Percentiles rank a stretch among this genome's conserved stretches.
These are phyloP conservation scores for Cytospora mali DNA, from an alignment of 2,329 filamentous ascomycete species.

Conservation along the genomic window DNA sequence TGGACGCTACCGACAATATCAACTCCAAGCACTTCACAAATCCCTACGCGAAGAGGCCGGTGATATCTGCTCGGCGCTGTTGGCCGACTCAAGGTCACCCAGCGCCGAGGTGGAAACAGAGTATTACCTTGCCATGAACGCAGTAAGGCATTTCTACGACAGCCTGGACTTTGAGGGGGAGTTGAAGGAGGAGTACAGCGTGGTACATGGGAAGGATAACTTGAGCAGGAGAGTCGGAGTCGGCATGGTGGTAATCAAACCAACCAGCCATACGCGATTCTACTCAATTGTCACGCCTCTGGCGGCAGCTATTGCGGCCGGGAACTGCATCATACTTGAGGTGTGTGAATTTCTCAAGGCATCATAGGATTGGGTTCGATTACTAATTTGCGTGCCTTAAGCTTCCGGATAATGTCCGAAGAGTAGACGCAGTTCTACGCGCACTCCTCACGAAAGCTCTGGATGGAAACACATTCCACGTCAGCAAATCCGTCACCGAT, in stretches of 20 bases:
- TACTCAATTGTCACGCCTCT: constrained; percentile 39
- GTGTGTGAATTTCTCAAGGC: constrained; percentile 22
- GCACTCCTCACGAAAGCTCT: constrained; percentile 32
- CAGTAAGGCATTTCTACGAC: constrained; percentile 36
- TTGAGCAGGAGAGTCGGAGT: constrained; percentile 30
- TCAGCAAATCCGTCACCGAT: constrained; percentile 31
- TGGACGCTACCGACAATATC: constrained; percentile 42
- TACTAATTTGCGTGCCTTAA: constrained; percentile 11
- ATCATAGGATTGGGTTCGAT: not conserved
- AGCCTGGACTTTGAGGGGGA: constrained; percentile 34
- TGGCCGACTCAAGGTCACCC: constrained; percentile 35
- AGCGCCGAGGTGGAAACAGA: constrained; percentile 40
- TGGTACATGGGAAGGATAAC: constrained; percentile 34
- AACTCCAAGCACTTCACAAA: constrained; percentile 42
- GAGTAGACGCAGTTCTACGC: constrained; percentile 32
- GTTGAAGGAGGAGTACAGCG: constrained; percentile 37
- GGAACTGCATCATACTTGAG: constrained; percentile 41
- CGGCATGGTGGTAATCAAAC: constrained; percentile 39
- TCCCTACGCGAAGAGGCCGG: constrained; percentile 35
- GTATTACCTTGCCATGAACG: constrained; percentile 37
- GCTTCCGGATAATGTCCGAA: constrained; percentile 32
- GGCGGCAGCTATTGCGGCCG: constrained; percentile 40
- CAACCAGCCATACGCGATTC: constrained; percentile 36
- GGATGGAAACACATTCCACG: constrained; percentile 34
- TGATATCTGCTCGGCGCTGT: constrained; percentile 38